These are phyloP conservation scores for Plasmodium sp. DNA, from an alignment of 169 alveolate species.

Conservation along the genomic window DNA sequence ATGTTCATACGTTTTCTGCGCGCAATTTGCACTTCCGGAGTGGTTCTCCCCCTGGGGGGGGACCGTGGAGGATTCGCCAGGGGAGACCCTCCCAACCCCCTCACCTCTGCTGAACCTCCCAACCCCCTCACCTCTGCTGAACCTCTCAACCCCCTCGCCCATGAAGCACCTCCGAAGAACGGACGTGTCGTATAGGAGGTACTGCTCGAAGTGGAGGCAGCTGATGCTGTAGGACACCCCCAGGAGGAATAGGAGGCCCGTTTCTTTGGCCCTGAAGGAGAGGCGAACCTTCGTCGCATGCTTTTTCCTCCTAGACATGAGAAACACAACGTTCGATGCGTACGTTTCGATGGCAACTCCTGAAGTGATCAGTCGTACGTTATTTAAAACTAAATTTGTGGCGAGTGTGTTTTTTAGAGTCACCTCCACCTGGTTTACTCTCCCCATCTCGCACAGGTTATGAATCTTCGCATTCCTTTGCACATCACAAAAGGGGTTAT, in stretches of 20 bases:
- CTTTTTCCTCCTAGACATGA: conserved; percentile 46
- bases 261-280: conserved; percentile 59
- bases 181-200: conserved; percentile 33
- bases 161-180: background rate
- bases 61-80: background rate
- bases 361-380: conserved; percentile 22
- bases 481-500: conserved; percentile 58
- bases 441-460: conserved; percentile 30
- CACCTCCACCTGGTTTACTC: conserved; percentile 15
- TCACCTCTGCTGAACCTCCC: too few species aligned
- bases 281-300: conserved; percentile 17
- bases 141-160: background rate
- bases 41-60: background rate
- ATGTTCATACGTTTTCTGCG: background rate
- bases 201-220: conserved; percentile 31
- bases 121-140: too few species aligned
- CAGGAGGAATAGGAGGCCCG: conserved; percentile 34
- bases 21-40: background rate
- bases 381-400: conserved; percentile 22
- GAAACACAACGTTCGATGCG: conserved; percentile 34
- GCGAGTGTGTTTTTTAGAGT: conserved; percentile 54
- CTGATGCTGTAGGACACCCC: conserved; percentile 70
- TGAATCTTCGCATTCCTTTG: conserved; percentile 30
- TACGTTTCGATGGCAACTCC: conserved; percentile 51
- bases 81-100: too few species aligned